phyloP scores from a whole-genome alignment of 352 stramenopile species.

The Nothophytophthora sp. region DNA sequence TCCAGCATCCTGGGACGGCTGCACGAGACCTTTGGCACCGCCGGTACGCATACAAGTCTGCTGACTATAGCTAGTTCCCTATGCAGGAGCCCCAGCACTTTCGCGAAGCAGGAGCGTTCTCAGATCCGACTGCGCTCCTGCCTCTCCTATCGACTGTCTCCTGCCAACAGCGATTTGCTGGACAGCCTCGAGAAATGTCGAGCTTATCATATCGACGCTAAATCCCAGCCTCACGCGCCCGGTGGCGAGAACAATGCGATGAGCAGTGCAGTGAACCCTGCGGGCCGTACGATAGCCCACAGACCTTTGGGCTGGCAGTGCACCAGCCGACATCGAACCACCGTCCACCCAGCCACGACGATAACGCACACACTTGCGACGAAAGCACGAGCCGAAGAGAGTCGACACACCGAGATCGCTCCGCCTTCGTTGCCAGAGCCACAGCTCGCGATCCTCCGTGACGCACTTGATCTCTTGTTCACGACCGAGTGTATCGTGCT shows the following conservation, averaged over 20 bases:
- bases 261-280: too few relatives aligned
- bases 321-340: too few relatives aligned
- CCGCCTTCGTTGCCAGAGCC: too few relatives aligned
- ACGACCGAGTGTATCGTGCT: conserved; percentile 29
- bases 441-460: conserved; percentile 2
- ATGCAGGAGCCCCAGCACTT: neutral
- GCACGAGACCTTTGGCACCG: neutral
- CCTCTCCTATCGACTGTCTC: conserved; percentile 6
- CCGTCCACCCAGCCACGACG: too few relatives aligned
- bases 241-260: too few relatives aligned
- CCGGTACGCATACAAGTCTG: neutral
- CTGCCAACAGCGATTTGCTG: neutral
- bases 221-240: neutral
- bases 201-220: neutral
- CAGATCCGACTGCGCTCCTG: conserved; percentile 12
- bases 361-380: too few relatives aligned
- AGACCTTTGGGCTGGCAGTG: too few relatives aligned
- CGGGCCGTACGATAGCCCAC: too few relatives aligned
- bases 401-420: too few relatives aligned
- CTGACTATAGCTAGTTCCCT: neutral
- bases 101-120: neutral
- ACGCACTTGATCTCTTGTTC: conserved; percentile 22
- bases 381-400: too few relatives aligned
- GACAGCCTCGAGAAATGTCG: neutral
- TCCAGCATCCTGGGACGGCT: neutral